Evolutionary conservation across 305 asterid species (phyloP).

Genomic region (Solanum aculeatissimum): DNA sequence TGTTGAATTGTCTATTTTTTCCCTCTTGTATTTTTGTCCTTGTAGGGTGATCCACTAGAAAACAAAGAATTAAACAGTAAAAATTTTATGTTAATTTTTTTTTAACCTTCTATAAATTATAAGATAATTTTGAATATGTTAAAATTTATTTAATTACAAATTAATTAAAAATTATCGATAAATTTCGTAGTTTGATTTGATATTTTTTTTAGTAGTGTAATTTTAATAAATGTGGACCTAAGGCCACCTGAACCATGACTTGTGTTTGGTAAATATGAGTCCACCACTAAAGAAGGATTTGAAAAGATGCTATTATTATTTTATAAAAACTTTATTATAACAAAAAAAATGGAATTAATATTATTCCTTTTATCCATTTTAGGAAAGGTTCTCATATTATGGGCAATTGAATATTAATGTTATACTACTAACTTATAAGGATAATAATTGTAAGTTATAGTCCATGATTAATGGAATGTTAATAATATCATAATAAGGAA

Average conservation of each 20-base stretch:
- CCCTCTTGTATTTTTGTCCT: conserved; percentile 14
- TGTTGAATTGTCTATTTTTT: background rate
- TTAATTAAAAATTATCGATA: too few species aligned
- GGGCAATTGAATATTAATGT: background rate
- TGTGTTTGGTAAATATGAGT: conserved; percentile 24
- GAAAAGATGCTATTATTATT: background rate
- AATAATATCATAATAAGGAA: background rate
- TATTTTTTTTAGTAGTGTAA: conserved; percentile 7
- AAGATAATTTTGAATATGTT: too few species aligned
- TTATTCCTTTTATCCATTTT: background rate
- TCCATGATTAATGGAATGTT: too few species aligned
- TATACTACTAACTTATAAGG: background rate
- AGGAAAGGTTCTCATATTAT: background rate
- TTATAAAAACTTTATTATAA: too few species aligned
- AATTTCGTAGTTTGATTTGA: background rate
- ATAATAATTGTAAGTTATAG: background rate
- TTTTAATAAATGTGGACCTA: background rate
- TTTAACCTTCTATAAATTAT: too few species aligned
- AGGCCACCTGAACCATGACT: conserved; percentile 45
- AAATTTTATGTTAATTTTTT: too few species aligned
- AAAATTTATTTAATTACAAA: too few species aligned
- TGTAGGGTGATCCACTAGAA: background rate
- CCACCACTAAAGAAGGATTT: conserved; percentile 44
- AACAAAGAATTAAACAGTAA: too few species aligned
- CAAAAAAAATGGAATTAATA: too few species aligned